Conservation (phyloP, 345 rosid species). For the Mallotus nudiflorus region DNA sequence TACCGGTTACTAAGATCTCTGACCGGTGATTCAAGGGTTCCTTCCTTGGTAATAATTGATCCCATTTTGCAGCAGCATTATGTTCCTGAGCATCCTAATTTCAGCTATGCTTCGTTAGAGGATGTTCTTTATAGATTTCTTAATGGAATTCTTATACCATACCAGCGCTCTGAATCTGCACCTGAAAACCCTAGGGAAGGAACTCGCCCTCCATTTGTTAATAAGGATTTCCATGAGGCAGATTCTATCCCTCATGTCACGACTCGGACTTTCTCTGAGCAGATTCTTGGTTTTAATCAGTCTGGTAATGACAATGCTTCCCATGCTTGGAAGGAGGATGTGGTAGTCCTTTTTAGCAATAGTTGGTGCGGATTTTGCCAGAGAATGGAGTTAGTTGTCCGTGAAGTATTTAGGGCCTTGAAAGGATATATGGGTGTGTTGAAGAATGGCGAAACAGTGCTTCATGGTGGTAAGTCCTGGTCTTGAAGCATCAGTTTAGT, state of each 20-base stretch:
- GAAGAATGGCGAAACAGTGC: conserved; percentile 37
- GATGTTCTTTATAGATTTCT: conserved; percentile 58
- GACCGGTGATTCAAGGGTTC: conserved; percentile 71
- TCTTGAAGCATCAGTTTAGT: conserved; percentile 5
- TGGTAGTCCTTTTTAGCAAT: conserved; percentile 81
- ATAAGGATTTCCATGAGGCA: conserved; percentile 75
- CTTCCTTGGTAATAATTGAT: conserved; percentile 72
- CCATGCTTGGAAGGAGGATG: conserved; percentile 60
- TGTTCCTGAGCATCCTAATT: conserved; percentile 38
- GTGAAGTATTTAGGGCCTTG: conserved; percentile 73
- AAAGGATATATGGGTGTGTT: conserved; percentile 47
- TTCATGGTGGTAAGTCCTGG: conserved; percentile 45
- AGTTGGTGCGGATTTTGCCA: conserved; percentile 95
- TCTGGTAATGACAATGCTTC: conserved; percentile 39
- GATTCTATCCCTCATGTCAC: conserved; percentile 74
- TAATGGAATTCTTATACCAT: conserved; percentile 65
- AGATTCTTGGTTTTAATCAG: conserved; percentile 57
- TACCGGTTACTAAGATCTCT: conserved; percentile 53
- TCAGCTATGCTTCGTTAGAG: conserved; percentile 49
- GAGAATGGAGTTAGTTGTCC: conserved; percentile 86
- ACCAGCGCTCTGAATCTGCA: conserved; percentile 53
- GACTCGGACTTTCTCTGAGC: conserved; percentile 49
- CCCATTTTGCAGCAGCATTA: conserved; percentile 69
- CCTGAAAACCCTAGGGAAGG: conserved; percentile 46
- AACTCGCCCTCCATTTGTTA: conserved; percentile 71